Evolutionary conservation across 495 filamentous ascomycete species (phyloP), one percentile per base, ranked within the genome.

Genomic region (Penicillium malachiteum): DNA sequence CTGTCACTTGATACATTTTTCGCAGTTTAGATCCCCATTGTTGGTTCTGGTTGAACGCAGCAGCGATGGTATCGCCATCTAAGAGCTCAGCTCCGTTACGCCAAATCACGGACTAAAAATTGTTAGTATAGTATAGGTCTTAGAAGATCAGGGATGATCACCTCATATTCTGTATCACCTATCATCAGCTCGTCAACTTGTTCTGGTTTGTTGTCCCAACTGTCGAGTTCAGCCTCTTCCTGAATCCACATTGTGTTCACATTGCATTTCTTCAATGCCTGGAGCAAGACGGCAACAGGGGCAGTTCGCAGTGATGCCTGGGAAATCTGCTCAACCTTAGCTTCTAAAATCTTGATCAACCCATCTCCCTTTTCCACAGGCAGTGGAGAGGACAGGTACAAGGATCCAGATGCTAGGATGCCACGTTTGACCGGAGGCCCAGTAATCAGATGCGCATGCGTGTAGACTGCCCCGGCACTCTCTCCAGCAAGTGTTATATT

Each of bases 191-290:
- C 69, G 0, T 75, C 72, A 7, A 71, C 69, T 33, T 69, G 64
- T 39, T 75, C 72, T 2, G 58, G 53, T 40, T 37, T 62, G 11
- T 49, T 69, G 31, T 72, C 66, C 72, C 72, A 75, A 33, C 59
- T 49, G 1, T 59, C 42, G 17, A 75, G 41, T 16, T 67, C 66
- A 8, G 64, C 57, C 5, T 73, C 69, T 52, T 73, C 71, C 33
- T 75, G 71, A 4, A 75, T 65, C 69, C 69, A 75, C 64, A 71
- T 71, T 0, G 71, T 71, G 41, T 73, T 72, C 17, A 75, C 62
- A 48, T 73, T 73, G 55, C 65, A 69, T 4, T 73, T 65, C 14
- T 66, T 57, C 42, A 75, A 48, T 3, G 68, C 68, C 30, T 65
- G 66, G 9, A 72, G 43, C 14, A 75, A 50, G 13, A 55, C 52